Evolutionary conservation across 164 flowering plant genomes (phyloP), one percentile per base, ranked within the genome.

Genomic region (Magnolia sinica): DNA sequence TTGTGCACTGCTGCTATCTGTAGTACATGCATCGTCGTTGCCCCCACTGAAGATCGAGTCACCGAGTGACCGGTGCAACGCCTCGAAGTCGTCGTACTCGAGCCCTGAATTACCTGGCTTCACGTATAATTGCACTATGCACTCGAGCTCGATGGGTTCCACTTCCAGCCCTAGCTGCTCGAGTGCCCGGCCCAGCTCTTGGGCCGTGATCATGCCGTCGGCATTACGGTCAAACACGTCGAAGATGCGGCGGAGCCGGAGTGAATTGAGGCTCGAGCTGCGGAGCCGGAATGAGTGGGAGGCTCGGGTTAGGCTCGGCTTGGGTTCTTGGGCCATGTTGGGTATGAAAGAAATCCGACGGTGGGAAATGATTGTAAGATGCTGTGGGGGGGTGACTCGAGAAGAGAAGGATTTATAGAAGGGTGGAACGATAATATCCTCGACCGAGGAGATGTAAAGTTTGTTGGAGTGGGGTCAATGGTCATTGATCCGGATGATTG

Each of bases 141-240:
- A 64, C 0, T 85, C 84, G 9, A 91, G 79, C 9, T 92, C 92
- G 1, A 84, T 58, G 29, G 65, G 50, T 24, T 88, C 88, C 10
- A 88, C 77, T 14, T 90, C 88, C 29, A 94, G 78, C 58, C 98
- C 97, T 4, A 94, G 90, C 50, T 76, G 85, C 58, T 63, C 55
- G 9, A 94, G 86, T 0, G 98, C 98, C n/a, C 84, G 87, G 75
- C 68, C 45, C 59, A 91, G 88, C 84, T 94, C 98, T 0, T 85
- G 74, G 14, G 85, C 77, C 13, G 90, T 86, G 81, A 94, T 89
- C 59, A 85, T 27, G 19, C 86, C 87, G 73, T 94, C 97, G n/a
- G 82, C 77, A 76, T 92, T 91, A 77, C 83, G 84, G 83, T 94
- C 97, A 71, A 91, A 91, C 4, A 90, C 55, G 77, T 92, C 97